A percentile compares a stretch with the other conserved stretches of the same genome.
These are phyloP conservation scores for Candida insectorum DNA, from an alignment of 805 yeast species.

Conservation along the genomic window DNA sequence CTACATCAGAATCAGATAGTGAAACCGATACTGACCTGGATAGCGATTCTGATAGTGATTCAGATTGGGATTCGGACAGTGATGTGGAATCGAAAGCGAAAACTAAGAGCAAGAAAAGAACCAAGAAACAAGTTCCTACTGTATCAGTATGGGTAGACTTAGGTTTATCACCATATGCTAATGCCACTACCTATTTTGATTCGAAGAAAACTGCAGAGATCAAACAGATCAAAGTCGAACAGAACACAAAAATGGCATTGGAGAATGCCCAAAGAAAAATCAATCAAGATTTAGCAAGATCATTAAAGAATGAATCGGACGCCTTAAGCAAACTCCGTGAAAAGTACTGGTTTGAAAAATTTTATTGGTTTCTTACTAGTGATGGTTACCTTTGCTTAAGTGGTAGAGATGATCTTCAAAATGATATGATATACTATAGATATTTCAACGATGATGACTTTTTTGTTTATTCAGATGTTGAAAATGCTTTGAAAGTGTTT, in stretches of 20 bases:
- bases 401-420: constrained; percentile 79
- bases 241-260: constrained; percentile 72
- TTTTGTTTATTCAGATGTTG: constrained; percentile 70
- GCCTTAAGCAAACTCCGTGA: constrained; percentile 58
- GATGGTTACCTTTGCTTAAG: constrained; percentile 86
- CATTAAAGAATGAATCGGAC: constrained; percentile 50
- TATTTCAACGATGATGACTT: constrained; percentile 73
- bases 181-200: constrained; percentile 78
- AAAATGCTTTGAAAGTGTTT: constrained; percentile 72
- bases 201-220: constrained; percentile 70
- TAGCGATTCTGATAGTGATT: constrained; percentile 10
- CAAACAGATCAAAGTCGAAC: constrained; percentile 77
- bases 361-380: constrained; percentile 87
- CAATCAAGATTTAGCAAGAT: constrained; percentile 63
- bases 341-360: constrained; percentile 91
- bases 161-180: constrained; percentile 76
- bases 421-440: constrained; percentile 75
- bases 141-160: constrained; percentile 66
- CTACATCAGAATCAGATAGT: constrained; percentile 35
- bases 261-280: constrained; percentile 80
- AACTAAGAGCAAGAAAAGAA: constrained; percentile 9
- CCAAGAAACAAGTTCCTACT: constrained; percentile 11
- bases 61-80: constrained; percentile 14
- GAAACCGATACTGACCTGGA: constrained; percentile 27
- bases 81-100: constrained; percentile 11